A percentile compares a stretch with the other conserved stretches of the same genome.
Conservation (phyloP, 129 eudicot genomes). For the Tagetes patula region DNA sequence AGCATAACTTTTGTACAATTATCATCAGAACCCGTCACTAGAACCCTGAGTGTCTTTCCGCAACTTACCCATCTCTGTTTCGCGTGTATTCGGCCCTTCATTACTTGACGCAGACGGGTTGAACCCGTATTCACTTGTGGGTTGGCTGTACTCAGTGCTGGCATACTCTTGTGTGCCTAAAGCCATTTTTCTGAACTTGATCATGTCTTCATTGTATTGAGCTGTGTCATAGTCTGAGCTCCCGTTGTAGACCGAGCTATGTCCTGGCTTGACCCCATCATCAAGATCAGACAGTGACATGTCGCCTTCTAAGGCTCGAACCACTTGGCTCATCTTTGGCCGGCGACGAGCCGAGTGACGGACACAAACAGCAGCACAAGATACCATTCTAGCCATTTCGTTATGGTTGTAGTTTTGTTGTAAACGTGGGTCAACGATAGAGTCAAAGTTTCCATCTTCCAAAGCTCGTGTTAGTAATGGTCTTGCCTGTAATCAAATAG, state of each 20-base stretch:
- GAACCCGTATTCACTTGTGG: slow-evolving; percentile 78
- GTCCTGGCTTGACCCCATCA: slow-evolving; percentile 56
- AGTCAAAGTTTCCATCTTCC: slow-evolving; percentile 70
- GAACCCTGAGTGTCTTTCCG: slow-evolving; percentile 51
- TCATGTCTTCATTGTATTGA: slow-evolving; percentile 79
- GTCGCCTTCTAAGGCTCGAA: slow-evolving; percentile 17
- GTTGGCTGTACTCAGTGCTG: slow-evolving; percentile 67
- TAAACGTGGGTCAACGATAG: slow-evolving; percentile 63
- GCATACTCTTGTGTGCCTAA: slow-evolving; percentile 63
- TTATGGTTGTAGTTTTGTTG: slow-evolving; percentile 32
- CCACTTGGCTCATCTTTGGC: slow-evolving; percentile 13
- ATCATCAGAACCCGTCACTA: slow-evolving; percentile 38
- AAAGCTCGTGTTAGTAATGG: slow-evolving; percentile 80
- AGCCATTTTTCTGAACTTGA: slow-evolving; percentile 76
- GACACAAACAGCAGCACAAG: slow-evolving; percentile 19
- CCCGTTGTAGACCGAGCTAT: slow-evolving; percentile 60
- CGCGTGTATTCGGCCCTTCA: slow-evolving; percentile 70
- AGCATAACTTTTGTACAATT: slow-evolving; percentile 36
- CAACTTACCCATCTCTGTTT: slow-evolving; percentile 65
- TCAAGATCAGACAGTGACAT: slow-evolving; percentile 13
- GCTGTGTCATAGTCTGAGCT: slow-evolving; percentile 77
- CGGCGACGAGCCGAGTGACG: slow-evolving; percentile 13
- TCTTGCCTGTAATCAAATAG: slow-evolving; percentile 59
- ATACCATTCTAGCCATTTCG: slow-evolving; percentile 16
- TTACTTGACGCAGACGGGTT: slow-evolving; percentile 78